These are phyloP conservation scores for Patellifolia procumbens DNA, from an alignment of 179 eudicot species.

Conservation along the genomic window DNA sequence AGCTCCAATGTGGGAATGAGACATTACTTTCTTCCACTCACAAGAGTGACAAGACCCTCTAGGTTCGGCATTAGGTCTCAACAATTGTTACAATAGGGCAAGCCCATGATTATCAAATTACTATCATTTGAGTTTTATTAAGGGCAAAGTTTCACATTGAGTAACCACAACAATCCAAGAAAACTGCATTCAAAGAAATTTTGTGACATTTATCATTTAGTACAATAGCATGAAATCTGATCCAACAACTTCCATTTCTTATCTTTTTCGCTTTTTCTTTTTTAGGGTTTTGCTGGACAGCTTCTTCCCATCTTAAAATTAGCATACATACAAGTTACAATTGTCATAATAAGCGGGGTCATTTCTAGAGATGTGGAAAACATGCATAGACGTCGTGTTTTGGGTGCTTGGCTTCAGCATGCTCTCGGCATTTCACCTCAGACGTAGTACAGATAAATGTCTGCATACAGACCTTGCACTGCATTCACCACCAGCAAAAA, in stretches of 20 bases:
- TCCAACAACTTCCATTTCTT: no score
- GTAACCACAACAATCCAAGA: not conserved
- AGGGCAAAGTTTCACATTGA: no score
- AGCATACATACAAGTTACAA: not conserved
- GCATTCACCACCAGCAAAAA: slow-evolving; percentile 17
- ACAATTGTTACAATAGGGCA: no score
- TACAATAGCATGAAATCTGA: not conserved
- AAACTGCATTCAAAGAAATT: not conserved
- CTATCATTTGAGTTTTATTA: no score
- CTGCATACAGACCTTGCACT: slow-evolving; percentile 51
- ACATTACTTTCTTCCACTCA: no score
- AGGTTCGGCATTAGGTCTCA: no score
- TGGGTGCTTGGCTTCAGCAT: slow-evolving; percentile 46
- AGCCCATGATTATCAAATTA: no score
- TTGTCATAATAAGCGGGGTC: slow-evolving; percentile 5
- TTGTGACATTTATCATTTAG: no score
- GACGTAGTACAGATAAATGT: slow-evolving; percentile 44
- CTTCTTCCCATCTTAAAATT: slow-evolving; percentile 9
- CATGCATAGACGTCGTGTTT: slow-evolving; percentile 32
- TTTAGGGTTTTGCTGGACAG: not conserved
- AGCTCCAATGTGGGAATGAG: no score
- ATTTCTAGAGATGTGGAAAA: slow-evolving; percentile 43
- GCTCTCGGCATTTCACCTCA: slow-evolving; percentile 45
- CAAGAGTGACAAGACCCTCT: no score
- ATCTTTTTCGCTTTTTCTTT: no score